Base-by-base conservation (phyloP, 352 stramenopile species). In the Phytophthora capsici region DNA sequence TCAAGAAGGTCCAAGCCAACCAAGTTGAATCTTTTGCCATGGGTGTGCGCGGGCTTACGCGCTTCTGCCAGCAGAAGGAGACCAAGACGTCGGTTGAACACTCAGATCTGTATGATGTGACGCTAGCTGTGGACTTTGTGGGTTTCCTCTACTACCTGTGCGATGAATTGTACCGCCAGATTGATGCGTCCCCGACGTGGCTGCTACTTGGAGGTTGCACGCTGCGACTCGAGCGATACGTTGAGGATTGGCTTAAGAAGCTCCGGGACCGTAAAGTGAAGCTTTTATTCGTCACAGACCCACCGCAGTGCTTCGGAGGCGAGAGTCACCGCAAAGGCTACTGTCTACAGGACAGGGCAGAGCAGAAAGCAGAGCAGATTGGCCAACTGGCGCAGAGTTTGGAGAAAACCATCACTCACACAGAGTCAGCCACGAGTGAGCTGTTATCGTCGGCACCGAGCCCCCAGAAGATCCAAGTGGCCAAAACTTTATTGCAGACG, bases 81-180 rank as follows among this genome's bases (percentile, higher is more conserved):
- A 58, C 69, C 25, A 36, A 37, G 22, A 80, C 75, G 47, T 89
- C 85, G 8, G 64, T 62, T 9, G 47, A 63, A 19, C 57, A 60
- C 49, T 26, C 40, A 4, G 65, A 84, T 10, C 73, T 93, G 26
- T 60, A 57, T 17, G 82, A 91, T 51, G 76, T 89, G 47, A 94
- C 87, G 28, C 77, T 95, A 4, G 87, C 84, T 14, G 84, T 95
- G 40, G 87, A 95, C 61, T 90, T 92, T 53, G 81, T 89, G 19
- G 86, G 85, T 17, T 94, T 94, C 59, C 75, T 93, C 26, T 91
- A 88, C 56, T 71, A 82, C 50, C 48, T 89, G 16, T 95, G 86
- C 55, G 75, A 94, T 17, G 63, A 82, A 30, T 45, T 94, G 19
- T 83, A 63, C 48, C 36, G 63, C 6, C 64, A 91, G 45, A 46